phyloP scores from a whole-genome alignment of 2,329 filamentous ascomycete species.

The Apiospora pterosperma region DNA sequence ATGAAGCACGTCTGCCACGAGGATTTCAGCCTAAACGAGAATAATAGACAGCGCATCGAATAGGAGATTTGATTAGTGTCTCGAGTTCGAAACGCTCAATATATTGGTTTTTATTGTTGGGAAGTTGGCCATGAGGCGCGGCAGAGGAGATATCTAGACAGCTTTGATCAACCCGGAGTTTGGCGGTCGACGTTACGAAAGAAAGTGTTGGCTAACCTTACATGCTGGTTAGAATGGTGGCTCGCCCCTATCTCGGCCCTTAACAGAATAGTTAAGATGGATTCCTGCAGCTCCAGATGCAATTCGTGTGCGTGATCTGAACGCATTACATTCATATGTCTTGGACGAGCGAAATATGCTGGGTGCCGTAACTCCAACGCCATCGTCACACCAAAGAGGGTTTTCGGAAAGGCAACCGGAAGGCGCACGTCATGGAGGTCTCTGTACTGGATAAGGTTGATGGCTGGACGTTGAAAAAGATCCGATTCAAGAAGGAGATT shows the following conservation, averaged over 20 bases:
- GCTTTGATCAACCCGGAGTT: background rate
- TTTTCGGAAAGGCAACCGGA: conserved; percentile 2
- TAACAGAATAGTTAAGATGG: background rate
- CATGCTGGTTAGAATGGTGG: background rate
- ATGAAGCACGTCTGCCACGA: background rate
- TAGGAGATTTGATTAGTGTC: background rate
- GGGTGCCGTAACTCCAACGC: background rate
- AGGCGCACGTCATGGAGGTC: background rate
- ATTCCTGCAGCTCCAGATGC: background rate
- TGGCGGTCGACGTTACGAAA: background rate
- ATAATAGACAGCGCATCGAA: background rate
- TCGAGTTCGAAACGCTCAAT: background rate
- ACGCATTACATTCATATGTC: background rate
- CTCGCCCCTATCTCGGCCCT: background rate
- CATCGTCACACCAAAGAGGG: background rate
- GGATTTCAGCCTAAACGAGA: background rate
- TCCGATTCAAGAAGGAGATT: background rate
- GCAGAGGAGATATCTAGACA: background rate
- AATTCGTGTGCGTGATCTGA: background rate
- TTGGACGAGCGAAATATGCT: background rate
- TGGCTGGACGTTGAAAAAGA: background rate
- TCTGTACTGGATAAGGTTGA: background rate
- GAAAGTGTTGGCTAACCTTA: background rate
- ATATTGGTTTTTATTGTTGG: no score
- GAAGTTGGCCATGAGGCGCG: background rate